Base-by-base conservation (phyloP, 208 protist species). In the Leptomonas pyrrhocoris region DNA sequence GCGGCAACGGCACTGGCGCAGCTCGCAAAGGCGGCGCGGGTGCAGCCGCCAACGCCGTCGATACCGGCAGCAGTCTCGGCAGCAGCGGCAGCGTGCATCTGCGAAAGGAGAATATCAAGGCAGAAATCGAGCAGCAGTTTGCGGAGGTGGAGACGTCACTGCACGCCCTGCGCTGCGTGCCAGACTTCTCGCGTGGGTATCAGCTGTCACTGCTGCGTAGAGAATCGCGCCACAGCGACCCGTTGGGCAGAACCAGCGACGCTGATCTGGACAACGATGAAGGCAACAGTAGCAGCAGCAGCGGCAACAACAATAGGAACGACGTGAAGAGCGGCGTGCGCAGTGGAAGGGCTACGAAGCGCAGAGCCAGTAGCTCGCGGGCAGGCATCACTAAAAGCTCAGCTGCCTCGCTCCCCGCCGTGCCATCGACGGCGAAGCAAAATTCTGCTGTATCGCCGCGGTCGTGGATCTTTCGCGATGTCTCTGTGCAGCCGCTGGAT, bases 401-500 rank as follows among this genome's bases (percentile, higher is more conserved):
- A 2, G 45, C 19, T 25, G n/a, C 2, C 50, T 21, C 25, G 43
- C 12, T 48, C 16, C 38, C 40, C 30, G 25, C 53, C n/a, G 38
- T 56, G 7, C 34, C 34, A 38, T 38, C 34, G 34, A 3, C 34
- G 9, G 7, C 34, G 3, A 9, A 9, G 34, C 34, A 38, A 9
- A 3, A 38, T 38, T 38, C 11, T 48, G 43, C 11, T 48, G 43
- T n/a, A 48, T 62, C 68, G 28, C 69, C 67, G 40, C 61, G 58
- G 21, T 68, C 79, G 28, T 68, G 53, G 68, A 48, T 68, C 25
- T 73, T 76, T 19, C 59, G 66, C 28, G 66, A 78, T 36, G 71
- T 80, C 3, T 43, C 62, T 15, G 66, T 76, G 4, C 76, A 83
- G 55, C 73, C 89, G 1, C 51, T 94, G n/a, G 72, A 79, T 45